phyloP scores from a whole-genome alignment of 768 basidiomycete species.

The Suillus subaureus region DNA sequence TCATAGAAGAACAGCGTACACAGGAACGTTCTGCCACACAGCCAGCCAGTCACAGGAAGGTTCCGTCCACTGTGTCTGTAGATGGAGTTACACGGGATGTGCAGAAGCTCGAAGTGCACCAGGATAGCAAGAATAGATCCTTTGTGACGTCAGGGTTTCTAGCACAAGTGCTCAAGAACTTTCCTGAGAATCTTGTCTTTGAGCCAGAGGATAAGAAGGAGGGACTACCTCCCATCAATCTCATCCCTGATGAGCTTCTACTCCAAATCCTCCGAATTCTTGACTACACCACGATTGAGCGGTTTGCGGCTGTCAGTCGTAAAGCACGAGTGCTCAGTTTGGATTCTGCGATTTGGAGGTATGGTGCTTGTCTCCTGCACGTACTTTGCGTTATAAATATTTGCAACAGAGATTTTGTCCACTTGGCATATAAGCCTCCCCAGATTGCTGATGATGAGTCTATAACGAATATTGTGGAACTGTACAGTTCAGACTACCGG shows the following conservation, averaged over 20 bases:
- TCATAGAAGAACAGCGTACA: constrained; percentile 49
- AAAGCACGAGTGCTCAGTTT: constrained; percentile 75
- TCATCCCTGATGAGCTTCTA: constrained; percentile 78
- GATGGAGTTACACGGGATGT: constrained; percentile 71
- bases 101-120: constrained; percentile 74
- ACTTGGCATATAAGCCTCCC: constrained; percentile 69
- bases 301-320: constrained; percentile 73
- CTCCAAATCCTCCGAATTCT: constrained; percentile 66
- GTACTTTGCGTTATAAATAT: background rate
- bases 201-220: constrained; percentile 68
- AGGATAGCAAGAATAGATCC: constrained; percentile 42
- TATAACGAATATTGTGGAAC: constrained; percentile 50
- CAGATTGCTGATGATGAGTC: constrained; percentile 61
- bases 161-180: constrained; percentile 48
- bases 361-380: constrained; percentile 19
- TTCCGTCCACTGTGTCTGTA: constrained; percentile 77
- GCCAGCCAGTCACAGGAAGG: constrained; percentile 56
- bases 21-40: constrained; percentile 13
- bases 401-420: constrained; percentile 59
- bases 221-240: constrained; percentile 49
- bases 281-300: constrained; percentile 69
- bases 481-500: constrained; percentile 68
- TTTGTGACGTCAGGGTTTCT: constrained; percentile 41
- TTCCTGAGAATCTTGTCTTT: constrained; percentile 56
- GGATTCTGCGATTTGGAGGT: constrained; percentile 80